Evolutionary conservation across 352 stramenopile species (phyloP).

Genomic region (Phytophthora aleatoria): DNA sequence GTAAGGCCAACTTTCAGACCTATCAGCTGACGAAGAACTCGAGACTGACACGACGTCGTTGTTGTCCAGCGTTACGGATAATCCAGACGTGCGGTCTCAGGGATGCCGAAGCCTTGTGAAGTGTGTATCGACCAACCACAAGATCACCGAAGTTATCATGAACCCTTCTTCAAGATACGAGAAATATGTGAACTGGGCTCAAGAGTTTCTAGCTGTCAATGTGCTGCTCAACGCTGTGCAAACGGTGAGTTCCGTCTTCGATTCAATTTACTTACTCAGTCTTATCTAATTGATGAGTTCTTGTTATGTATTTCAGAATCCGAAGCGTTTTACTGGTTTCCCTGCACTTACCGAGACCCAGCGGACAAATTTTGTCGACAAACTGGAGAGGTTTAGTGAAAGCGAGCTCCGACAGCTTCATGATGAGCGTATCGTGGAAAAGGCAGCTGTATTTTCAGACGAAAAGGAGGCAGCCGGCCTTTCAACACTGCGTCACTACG

Average conservation of each 20-base stretch:
- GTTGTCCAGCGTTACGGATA: slow-evolving; percentile 40
- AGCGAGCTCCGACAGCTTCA: slow-evolving; percentile 50
- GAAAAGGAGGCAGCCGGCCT: slow-evolving; percentile 39
- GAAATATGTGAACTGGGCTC: slow-evolving; percentile 30
- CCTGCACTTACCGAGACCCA: slow-evolving; percentile 44
- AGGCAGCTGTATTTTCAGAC: slow-evolving; percentile 18
- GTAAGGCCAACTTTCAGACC: slow-evolving; percentile 19
- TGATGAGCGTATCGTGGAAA: slow-evolving; percentile 45
- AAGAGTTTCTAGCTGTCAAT: slow-evolving; percentile 55
- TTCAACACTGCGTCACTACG: slow-evolving; percentile 61
- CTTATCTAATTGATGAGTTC: background rate
- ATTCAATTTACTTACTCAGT: background rate
- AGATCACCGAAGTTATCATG: slow-evolving; percentile 34
- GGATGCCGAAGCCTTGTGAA: slow-evolving; percentile 53
- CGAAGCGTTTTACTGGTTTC: slow-evolving; percentile 40
- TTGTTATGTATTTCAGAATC: slow-evolving; percentile 10
- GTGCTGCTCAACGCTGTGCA: slow-evolving; percentile 29
- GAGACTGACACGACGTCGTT: background rate
- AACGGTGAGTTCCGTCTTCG: slow-evolving; percentile 21
- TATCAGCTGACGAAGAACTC: background rate
- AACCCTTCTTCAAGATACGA: slow-evolving; percentile 39
- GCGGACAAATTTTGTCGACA: slow-evolving; percentile 73
- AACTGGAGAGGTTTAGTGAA: slow-evolving; percentile 63
- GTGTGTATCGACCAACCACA: slow-evolving; percentile 51
- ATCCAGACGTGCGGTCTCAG: slow-evolving; percentile 45